These are phyloP conservation scores for Diaporthe ampelina DNA, from an alignment of 2,329 filamentous ascomycete genomes.

Conservation along the genomic window DNA sequence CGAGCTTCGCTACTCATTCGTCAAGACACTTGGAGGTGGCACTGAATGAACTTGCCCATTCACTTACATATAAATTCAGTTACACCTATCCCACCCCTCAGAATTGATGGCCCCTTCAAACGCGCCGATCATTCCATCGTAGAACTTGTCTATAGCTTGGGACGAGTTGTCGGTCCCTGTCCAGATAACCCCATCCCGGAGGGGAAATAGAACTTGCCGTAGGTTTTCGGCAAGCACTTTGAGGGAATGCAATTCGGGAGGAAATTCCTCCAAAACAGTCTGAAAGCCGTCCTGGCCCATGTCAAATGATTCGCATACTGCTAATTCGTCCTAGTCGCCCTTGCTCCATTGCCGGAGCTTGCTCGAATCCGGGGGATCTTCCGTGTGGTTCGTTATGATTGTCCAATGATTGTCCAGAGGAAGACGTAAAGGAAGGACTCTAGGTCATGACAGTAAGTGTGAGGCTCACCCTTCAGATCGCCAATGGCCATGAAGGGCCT, in stretches of 20 bases:
- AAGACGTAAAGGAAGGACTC: slow-evolving; percentile 15
- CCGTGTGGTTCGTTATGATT: slow-evolving; percentile 10
- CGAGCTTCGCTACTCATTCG: neutral
- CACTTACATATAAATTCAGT: too few species aligned
- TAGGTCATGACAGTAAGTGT: neutral
- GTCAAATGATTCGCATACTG: neutral
- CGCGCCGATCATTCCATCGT: neutral
- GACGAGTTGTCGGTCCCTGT: slow-evolving; percentile 5
- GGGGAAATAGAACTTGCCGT: slow-evolving; percentile 1
- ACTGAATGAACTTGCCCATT: neutral
- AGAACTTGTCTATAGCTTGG: neutral
- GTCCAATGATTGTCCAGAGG: slow-evolving; percentile 14
- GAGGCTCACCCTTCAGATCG: neutral
- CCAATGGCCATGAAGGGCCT: slow-evolving; percentile 7
- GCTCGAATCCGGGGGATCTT: neutral
- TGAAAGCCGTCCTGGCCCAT: neutral
- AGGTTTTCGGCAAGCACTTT: neutral
- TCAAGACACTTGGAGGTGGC: neutral
- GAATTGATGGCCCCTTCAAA: neutral
- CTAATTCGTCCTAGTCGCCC: slow-evolving; percentile 10
- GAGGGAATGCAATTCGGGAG: neutral
- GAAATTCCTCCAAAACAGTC: neutral
- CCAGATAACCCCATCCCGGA: neutral
- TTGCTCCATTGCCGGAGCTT: slow-evolving; percentile 20
- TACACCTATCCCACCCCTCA: neutral